Conservation (phyloP, 1,284 basidiomycete genomes). For the Moesziomyces sp. region DNA sequence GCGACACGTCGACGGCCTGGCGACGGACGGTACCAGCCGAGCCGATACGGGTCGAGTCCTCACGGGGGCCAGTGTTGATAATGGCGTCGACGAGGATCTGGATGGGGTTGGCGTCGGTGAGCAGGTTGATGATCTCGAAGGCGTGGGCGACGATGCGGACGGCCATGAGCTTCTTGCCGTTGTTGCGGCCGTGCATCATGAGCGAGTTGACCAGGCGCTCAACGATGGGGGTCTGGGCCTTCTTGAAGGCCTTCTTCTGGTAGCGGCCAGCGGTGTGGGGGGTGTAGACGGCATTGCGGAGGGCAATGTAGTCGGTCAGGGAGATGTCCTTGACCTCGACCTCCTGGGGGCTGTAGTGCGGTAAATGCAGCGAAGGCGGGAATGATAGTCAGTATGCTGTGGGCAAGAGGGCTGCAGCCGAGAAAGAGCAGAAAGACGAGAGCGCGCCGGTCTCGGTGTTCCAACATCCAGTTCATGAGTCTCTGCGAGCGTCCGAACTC, state of each 20-base stretch:
- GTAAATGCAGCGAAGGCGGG: conserved; percentile 4
- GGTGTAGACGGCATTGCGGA: conserved; percentile 96
- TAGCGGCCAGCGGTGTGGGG: conserved; percentile 98
- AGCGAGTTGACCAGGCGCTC: conserved; percentile 97
- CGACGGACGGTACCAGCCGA: conserved; percentile 99
- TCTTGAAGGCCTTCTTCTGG: conserved; percentile 99
- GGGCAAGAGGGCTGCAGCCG: neutral
- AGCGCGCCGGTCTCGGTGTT: no score
- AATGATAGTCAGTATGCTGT: conserved; percentile 21
- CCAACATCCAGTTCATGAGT: no score
- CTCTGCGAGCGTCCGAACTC: no score
- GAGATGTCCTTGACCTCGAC: conserved; percentile 97
- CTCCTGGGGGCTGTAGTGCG: conserved; percentile 71
- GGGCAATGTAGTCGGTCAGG: conserved; percentile 91
- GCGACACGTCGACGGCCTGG: conserved; percentile 99
- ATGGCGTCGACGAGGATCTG: conserved; percentile 98
- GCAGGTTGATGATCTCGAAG: conserved; percentile 99
- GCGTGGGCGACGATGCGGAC: conserved; percentile 99
- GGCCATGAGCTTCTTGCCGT: conserved; percentile 99
- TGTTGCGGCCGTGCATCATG: conserved; percentile 99
- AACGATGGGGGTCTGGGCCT: conserved; percentile 99
- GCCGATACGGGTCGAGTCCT: conserved; percentile 99
- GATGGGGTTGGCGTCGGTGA: conserved; percentile 99
- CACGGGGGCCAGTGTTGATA: conserved; percentile 99
- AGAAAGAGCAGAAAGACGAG: neutral